Evolutionary conservation across 495 filamentous ascomycete species (phyloP), one percentile per base, ranked within the genome.

Genomic region (Lasiosphaeris hirsuta): DNA sequence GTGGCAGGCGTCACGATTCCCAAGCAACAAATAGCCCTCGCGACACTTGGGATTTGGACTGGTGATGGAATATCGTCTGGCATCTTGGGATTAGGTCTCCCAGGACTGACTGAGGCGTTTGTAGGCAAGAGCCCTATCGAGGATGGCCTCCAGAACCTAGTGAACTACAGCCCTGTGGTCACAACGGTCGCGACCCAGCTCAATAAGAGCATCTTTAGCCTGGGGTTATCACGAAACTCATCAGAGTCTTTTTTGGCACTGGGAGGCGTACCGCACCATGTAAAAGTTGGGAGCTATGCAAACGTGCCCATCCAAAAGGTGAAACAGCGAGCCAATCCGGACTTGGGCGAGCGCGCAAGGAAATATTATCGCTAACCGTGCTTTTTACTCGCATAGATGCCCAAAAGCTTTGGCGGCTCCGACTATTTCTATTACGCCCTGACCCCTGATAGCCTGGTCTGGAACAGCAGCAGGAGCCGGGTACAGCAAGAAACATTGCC

Each of bases 41-140:
- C 79, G 2, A 70, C 80, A 33, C 45, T 54, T 6, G 76, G 76
- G 8, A 65, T 67, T 5, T 79, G 77, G 63, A 68, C 71, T 45
- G 81, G 81, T 7, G 78, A 84, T 57, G 74, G 62, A 1, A 57
- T 61, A 0, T 73, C 71, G 5, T 72, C 70, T 54, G 84, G 84
- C 6, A 63, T 87, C 11, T 64, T 86, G 1, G 83, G 84, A 8
- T 70, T 87, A n/a, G 80, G 75, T 0, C 81, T 83, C 54, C 80
- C 79, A n/a, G 65, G 59, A 7, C 61, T 68, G 35, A 68, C 68
- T 11, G 60, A 58, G 10, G 54, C 68, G 9, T 70, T 64, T 51
- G 59, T 38, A 10, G 61, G 67, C 34, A 61, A 58, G 11, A 51
- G 51, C 14, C 64, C 62, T 10, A 36, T 39, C 1, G 58, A 63